Conservation (phyloP, 2,329 filamentous ascomycete genomes). For the Sordariomycetes sp. region DNA sequence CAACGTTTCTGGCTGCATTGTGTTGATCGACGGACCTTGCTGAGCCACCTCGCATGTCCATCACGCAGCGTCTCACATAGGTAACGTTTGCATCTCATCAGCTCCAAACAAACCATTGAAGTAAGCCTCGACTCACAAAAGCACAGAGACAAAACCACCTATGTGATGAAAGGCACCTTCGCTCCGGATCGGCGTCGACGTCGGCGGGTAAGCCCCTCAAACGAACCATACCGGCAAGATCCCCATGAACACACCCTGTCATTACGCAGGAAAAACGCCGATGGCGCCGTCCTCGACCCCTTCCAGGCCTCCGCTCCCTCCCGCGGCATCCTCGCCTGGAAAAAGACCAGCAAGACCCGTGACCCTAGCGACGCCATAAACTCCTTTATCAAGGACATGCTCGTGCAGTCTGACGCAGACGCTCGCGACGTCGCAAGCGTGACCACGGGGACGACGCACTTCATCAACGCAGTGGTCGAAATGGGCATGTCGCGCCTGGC, state of each 20-base stretch:
- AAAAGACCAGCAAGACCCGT: slow-evolving; percentile 33
- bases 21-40: no score
- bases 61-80: no score
- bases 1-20: no score
- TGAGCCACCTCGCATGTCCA: no score
- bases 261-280: slow-evolving; percentile 38
- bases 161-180: slow-evolving; percentile 8
- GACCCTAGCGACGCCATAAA: slow-evolving; percentile 32
- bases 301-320: slow-evolving; percentile 16
- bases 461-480: slow-evolving; percentile 45
- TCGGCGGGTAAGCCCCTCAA: slow-evolving; percentile 21
- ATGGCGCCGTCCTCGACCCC: slow-evolving; percentile 36
- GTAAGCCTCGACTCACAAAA: no score
- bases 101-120: no score
- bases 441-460: slow-evolving; percentile 43
- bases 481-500: slow-evolving; percentile 31
- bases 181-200: slow-evolving; percentile 23
- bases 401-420: slow-evolving; percentile 17
- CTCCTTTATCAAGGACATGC: slow-evolving; percentile 27
- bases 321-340: slow-evolving; percentile 34
- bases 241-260: not conserved
- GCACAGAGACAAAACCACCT: not conserved
- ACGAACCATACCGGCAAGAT: no score
- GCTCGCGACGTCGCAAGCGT: slow-evolving; percentile 28
- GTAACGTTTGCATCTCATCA: no score